Base-by-base conservation (phyloP, 2,329 filamentous ascomycete species). In the Pyricularia sp. region DNA sequence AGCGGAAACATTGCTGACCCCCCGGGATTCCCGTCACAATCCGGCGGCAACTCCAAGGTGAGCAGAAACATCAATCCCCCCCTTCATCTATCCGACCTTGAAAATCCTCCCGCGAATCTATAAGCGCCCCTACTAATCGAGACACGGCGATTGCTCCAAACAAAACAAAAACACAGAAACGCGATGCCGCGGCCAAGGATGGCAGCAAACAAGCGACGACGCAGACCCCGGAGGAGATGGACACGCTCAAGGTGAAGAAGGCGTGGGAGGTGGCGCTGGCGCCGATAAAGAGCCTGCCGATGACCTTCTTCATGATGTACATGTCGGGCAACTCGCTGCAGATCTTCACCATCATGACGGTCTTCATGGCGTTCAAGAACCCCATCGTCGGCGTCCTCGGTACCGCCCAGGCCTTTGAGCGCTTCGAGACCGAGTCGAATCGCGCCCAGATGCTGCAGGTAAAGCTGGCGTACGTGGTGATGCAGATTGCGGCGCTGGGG, bases 311-410 rank as follows among this genome's bases (percentile, higher is more conserved):
- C 75, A 97, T 97, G 88, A 97, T 97, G 92, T 99, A 99, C 83
- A 99, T 99, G 94, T 96, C 93, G 35, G 94, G 94, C 72, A 99
- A 97, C 79, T 92, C 91, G 67, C 85, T 99, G 61, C 94, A 99
- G 75, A 97, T 99, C 70, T 99, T 99, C 81, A 96, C 90, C 77
- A 97, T 99, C 78, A 97, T 97, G 91, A 99, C 97, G 93, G 93
- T 97, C 22, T 93, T 93, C 72, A 97, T 97, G 89, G 88, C 96
- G 60, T 99, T 99, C 83, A 97, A 97, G 82, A 96, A 90, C 70
- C 94, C 94, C 10, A 83, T 99, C 67, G 85, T 91, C 76, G 94
- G 93, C 40, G 79, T 97, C 60, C 78, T 96, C 67, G 85, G 81
- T 70, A 93, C 93, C 62, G 92, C 94, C 73, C 84, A 88, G 72